Evolutionary conservation across 306 rosid genomes (phyloP).

Genomic region (Acacia crassicarpa): DNA sequence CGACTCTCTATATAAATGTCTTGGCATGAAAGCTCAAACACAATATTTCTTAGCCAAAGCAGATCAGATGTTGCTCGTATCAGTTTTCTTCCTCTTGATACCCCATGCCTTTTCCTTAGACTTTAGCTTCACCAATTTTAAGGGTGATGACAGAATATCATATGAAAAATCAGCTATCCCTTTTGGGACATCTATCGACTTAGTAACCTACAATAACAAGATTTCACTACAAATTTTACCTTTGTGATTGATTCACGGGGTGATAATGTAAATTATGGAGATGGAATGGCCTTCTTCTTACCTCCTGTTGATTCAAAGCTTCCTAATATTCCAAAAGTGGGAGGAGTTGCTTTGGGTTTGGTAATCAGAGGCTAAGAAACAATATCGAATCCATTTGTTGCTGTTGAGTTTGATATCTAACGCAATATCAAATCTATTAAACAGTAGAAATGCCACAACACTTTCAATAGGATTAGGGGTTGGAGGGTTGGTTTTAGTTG

Average conservation of each 20-base stretch:
- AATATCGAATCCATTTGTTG: background rate
- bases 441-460: background rate
- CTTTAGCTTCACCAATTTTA: background rate
- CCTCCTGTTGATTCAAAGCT: too few relatives aligned
- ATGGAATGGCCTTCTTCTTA: too few relatives aligned
- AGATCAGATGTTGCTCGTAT: too few relatives aligned
- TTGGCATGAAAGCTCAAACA: too few relatives aligned
- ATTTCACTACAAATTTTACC: background rate
- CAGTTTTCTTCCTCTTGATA: background rate
- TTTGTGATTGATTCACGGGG: constrained; percentile 5
- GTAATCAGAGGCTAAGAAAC: background rate
- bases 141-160: background rate
- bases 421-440: background rate
- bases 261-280: too few relatives aligned
- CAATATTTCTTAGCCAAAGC: too few relatives aligned
- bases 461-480: background rate
- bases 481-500: background rate
- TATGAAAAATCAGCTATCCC: too few relatives aligned
- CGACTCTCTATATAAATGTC: too few relatives aligned
- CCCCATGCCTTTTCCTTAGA: background rate
- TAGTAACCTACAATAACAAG: too few relatives aligned
- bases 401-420: constrained; percentile 48
- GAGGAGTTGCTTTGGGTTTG: background rate
- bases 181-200: too few relatives aligned
- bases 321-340: too few relatives aligned